phyloP scores from a whole-genome alignment of 768 basidiomycete genomes.

The Floccularia luteovirens region DNA sequence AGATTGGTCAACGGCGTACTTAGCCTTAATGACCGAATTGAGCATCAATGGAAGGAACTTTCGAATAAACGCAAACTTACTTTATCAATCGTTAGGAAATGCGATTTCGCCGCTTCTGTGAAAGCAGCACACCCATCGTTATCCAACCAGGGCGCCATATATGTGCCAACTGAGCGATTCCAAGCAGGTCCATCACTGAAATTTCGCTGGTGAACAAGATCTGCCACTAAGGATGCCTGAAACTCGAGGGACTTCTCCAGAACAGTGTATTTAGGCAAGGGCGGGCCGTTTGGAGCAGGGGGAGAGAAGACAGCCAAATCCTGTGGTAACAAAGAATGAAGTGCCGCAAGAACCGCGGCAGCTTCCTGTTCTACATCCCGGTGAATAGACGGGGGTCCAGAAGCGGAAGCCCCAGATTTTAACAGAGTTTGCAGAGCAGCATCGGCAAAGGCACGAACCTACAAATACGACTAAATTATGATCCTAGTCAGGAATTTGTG shows the following conservation, averaged over 20 bases:
- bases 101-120: constrained; percentile 55
- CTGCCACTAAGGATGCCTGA: constrained; percentile 66
- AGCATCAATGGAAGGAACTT: constrained; percentile 3
- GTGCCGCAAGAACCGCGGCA: constrained; percentile 41
- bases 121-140: constrained; percentile 40
- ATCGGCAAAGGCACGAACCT: constrained; percentile 91
- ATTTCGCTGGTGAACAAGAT: constrained; percentile 58
- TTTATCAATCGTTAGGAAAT: constrained; percentile 75
- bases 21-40: constrained; percentile 35
- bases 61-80: constrained; percentile 20
- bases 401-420: constrained; percentile 77
- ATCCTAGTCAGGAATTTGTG: constrained; percentile 5
- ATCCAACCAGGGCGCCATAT: constrained; percentile 67
- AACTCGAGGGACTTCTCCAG: constrained; percentile 61
- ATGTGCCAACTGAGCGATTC: constrained; percentile 67
- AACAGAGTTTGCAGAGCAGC: constrained; percentile 73
- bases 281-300: constrained; percentile 41
- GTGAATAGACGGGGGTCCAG: constrained; percentile 56
- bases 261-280: constrained; percentile 45
- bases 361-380: constrained; percentile 67
- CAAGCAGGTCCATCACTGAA: constrained; percentile 50
- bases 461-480: constrained; percentile 1
- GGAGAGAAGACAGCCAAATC: constrained; percentile 34
- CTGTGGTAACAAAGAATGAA: constrained; percentile 54
- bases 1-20: constrained; percentile 34